Conservation (phyloP, 129 eudicot species). For the Chrysanthemum seticuspe region DNA sequence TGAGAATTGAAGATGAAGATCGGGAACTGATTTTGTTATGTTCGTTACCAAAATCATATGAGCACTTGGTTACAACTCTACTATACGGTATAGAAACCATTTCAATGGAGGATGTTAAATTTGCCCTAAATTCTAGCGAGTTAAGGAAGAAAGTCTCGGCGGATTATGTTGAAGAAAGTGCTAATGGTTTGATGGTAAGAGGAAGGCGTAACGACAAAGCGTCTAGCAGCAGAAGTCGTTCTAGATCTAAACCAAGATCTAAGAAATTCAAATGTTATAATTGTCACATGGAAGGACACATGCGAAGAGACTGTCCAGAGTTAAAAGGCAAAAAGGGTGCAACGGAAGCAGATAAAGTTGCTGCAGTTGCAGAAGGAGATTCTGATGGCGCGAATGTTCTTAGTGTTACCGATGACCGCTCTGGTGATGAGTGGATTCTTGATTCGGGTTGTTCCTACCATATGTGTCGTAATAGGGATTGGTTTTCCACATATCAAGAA, state of each 20-base stretch:
- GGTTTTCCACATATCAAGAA: no score
- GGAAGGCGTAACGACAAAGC: background rate
- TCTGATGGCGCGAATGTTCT: background rate
- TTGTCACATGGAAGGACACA: no score
- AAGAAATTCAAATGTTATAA: no score
- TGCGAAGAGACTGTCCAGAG: background rate
- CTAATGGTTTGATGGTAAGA: background rate
- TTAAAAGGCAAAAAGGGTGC: background rate
- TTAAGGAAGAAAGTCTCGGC: background rate
- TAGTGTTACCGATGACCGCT: background rate
- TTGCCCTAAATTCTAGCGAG: background rate
- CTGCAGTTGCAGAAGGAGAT: background rate
- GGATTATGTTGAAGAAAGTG: background rate
- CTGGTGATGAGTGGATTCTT: no score
- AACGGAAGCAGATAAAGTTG: background rate
- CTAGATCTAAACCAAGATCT: no score
- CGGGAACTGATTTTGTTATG: background rate
- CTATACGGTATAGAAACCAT: no score
- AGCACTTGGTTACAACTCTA: background rate
- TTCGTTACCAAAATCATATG: background rate
- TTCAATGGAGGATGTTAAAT: no score
- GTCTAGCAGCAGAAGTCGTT: background rate
- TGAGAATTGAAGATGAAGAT: background rate
- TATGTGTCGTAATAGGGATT: no score
- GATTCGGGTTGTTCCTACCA: no score